phyloP scores from a whole-genome alignment of 345 rosid species.

The Salix koriyanagi region DNA sequence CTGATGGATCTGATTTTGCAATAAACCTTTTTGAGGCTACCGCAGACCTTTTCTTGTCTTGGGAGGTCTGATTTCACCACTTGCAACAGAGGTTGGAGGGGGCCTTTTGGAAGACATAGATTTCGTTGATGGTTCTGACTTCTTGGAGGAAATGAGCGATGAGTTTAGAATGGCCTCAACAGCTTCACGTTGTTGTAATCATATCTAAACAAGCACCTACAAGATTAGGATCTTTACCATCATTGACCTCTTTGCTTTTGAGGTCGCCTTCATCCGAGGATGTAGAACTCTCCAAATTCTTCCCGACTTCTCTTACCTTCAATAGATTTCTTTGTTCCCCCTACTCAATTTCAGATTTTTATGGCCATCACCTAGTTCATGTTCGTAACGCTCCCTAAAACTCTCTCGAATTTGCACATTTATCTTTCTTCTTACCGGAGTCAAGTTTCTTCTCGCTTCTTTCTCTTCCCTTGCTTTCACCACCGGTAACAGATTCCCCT shows the following conservation, averaged over 20 bases:
- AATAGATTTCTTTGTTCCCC: too few relatives aligned
- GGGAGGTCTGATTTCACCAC: constrained; percentile 41
- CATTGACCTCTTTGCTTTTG: too few relatives aligned
- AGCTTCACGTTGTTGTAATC: too few relatives aligned
- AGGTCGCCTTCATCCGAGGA: too few relatives aligned
- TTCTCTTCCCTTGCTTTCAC: constrained; percentile 28
- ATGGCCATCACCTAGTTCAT: too few relatives aligned
- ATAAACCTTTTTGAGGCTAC: neutral
- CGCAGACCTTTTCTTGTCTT: neutral
- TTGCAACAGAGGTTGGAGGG: constrained; percentile 35
- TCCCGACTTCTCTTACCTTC: too few relatives aligned
- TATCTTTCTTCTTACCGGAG: constrained; percentile 20
- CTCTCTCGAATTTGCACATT: constrained; percentile 9
- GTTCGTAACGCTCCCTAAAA: neutral
- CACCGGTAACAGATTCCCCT: constrained; percentile 13
- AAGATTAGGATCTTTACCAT: too few relatives aligned
- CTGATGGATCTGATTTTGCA: neutral
- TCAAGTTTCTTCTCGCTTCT: constrained; percentile 21
- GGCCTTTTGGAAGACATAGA: constrained; percentile 49
- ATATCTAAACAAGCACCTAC: too few relatives aligned
- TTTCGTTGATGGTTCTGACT: constrained; percentile 33
- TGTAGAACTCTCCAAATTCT: too few relatives aligned
- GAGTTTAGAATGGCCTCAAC: too few relatives aligned
- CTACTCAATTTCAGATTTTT: too few relatives aligned
- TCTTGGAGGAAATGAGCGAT: too few relatives aligned